Conservation (phyloP, 2,329 filamentous ascomycete species). For the Lachnellula suecica region DNA sequence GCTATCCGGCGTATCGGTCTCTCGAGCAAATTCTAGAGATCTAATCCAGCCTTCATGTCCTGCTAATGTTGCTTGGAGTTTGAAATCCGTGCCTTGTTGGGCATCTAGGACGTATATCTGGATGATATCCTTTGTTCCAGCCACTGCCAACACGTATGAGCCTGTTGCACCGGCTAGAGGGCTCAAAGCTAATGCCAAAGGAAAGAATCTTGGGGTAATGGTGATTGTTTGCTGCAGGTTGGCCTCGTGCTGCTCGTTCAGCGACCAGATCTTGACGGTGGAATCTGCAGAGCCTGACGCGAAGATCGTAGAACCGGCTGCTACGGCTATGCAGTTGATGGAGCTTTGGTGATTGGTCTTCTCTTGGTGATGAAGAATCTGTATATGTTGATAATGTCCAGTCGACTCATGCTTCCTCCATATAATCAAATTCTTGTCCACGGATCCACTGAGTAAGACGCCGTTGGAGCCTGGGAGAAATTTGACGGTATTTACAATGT, state of each 20-base stretch:
- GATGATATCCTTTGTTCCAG: slow-evolving; percentile 78
- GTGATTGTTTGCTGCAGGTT: slow-evolving; percentile 68
- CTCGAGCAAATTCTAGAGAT: slow-evolving; percentile 74
- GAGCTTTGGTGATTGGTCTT: slow-evolving; percentile 64
- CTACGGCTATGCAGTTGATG: slow-evolving; percentile 65
- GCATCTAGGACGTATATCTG: slow-evolving; percentile 70
- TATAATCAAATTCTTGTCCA: slow-evolving; percentile 74
- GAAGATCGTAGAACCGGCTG: slow-evolving; percentile 44
- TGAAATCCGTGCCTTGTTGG: slow-evolving; percentile 51
- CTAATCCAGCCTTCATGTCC: slow-evolving; percentile 96
- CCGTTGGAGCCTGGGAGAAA: slow-evolving; percentile 62
- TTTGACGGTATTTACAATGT: slow-evolving; percentile 78
- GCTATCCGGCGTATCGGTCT: slow-evolving; percentile 50
- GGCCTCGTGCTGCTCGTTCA: slow-evolving; percentile 45
- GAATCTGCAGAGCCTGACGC: slow-evolving; percentile 82
- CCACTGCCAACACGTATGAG: slow-evolving; percentile 72
- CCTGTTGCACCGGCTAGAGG: slow-evolving; percentile 50
- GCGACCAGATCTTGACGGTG: slow-evolving; percentile 67
- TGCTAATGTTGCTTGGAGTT: slow-evolving; percentile 71
- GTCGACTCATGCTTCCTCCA: slow-evolving; percentile 56
- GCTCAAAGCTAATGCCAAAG: slow-evolving; percentile 71
- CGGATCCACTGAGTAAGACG: slow-evolving; percentile 75
- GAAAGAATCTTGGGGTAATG: slow-evolving; percentile 77
- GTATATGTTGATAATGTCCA: slow-evolving; percentile 38
- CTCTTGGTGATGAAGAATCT: slow-evolving; percentile 48